Conservation (phyloP, 2,329 filamentous ascomycete species). For the Penicillium glabrum region DNA sequence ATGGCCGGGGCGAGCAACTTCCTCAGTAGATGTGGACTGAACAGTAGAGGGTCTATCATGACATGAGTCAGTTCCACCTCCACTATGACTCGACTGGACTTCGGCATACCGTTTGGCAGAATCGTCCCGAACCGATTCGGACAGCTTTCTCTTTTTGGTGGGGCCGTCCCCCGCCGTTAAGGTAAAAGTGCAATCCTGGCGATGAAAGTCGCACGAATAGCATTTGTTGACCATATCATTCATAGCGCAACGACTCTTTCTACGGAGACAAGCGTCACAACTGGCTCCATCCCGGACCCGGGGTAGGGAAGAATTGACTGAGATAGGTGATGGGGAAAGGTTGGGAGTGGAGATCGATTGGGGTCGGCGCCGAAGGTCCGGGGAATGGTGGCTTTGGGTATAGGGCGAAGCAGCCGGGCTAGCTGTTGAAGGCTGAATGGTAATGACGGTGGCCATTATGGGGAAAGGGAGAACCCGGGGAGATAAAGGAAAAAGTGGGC, state of each 20-base stretch:
- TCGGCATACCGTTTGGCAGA: slow-evolving; percentile 38
- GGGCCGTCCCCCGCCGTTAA: slow-evolving; percentile 27
- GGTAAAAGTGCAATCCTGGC: slow-evolving; percentile 45
- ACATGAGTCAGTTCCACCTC: slow-evolving; percentile 5
- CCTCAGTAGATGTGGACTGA: slow-evolving; percentile 9
- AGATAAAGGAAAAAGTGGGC: slow-evolving; percentile 2
- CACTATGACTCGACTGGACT: not conserved
- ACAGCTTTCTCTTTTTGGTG: slow-evolving; percentile 43
- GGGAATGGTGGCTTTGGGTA: slow-evolving; percentile 26
- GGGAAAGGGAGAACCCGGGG: not conserved
- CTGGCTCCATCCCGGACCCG: slow-evolving; percentile 40
- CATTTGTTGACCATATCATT: slow-evolving; percentile 46
- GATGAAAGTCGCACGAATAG: slow-evolving; percentile 46
- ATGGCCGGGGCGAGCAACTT: slow-evolving; percentile 9
- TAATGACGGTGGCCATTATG: slow-evolving; percentile 41
- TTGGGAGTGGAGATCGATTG: slow-evolving; percentile 20
- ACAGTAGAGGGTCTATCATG: slow-evolving; percentile 25
- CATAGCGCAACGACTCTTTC: slow-evolving; percentile 46
- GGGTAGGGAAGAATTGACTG: slow-evolving; percentile 24
- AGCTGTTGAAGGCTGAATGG: slow-evolving; percentile 40
- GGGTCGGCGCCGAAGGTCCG: slow-evolving; percentile 26
- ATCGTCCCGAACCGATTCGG: slow-evolving; percentile 30
- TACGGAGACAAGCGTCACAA: slow-evolving; percentile 44
- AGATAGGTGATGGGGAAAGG: slow-evolving; percentile 25
- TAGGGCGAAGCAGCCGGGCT: slow-evolving; percentile 22